Conservation (phyloP, 2,329 filamentous ascomycete species). For the Monascus ruber region DNA sequence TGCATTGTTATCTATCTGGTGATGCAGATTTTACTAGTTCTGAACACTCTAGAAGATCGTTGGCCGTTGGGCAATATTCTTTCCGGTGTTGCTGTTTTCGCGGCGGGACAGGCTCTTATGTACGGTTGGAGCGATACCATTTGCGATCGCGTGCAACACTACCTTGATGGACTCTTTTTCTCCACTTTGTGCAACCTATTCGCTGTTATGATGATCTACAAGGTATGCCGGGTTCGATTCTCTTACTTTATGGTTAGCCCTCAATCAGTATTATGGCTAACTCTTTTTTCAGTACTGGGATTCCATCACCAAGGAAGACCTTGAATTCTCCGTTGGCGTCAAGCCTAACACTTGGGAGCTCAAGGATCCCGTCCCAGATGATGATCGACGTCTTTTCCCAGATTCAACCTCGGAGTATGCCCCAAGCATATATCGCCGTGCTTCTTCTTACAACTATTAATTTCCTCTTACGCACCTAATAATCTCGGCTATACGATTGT, state of each 20-base stretch:
- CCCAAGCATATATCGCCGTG: slow-evolving; percentile 31
- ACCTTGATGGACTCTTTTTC: slow-evolving; percentile 88
- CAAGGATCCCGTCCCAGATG: slow-evolving; percentile 76
- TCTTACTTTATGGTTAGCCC: slow-evolving; percentile 5
- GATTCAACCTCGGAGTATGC: slow-evolving; percentile 42
- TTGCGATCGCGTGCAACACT: slow-evolving; percentile 76
- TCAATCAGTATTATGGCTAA: slow-evolving; percentile 10
- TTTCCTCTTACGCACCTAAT: slow-evolving; percentile 18
- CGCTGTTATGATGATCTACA: slow-evolving; percentile 99
- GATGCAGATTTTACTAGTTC: slow-evolving; percentile 79
- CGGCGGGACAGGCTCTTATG: slow-evolving; percentile 81
- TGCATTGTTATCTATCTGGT: slow-evolving; percentile 74
- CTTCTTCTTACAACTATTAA: slow-evolving; percentile 27
- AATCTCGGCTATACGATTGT: too few relatives aligned
- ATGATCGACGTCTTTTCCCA: slow-evolving; percentile 64
- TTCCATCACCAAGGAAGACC: slow-evolving; percentile 93
- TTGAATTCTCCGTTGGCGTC: slow-evolving; percentile 93
- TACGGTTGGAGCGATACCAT: slow-evolving; percentile 82
- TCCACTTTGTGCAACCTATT: slow-evolving; percentile 87
- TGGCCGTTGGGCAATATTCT: slow-evolving; percentile 90
- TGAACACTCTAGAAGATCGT: slow-evolving; percentile 81
- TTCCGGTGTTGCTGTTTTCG: slow-evolving; percentile 84
- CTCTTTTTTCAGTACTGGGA: slow-evolving; percentile 71
- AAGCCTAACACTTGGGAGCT: slow-evolving; percentile 98
- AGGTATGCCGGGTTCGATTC: slow-evolving; percentile 45